These are phyloP conservation scores for Penicillium digitatum DNA, from an alignment of 2,329 filamentous ascomycete genomes.

Conservation along the genomic window DNA sequence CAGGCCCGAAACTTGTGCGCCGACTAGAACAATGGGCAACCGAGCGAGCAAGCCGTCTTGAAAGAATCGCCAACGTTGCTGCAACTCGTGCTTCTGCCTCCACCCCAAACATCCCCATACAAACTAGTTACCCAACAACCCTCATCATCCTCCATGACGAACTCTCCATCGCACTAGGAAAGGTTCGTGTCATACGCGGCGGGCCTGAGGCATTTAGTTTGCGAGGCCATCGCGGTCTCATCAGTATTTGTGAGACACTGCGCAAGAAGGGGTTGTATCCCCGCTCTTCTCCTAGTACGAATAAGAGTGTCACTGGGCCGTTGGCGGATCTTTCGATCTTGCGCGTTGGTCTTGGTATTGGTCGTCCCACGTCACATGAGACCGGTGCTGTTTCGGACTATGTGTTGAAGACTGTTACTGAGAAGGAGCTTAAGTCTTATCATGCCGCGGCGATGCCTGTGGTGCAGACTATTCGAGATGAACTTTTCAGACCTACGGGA, in stretches of 20 bases:
- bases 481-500: conserved; percentile 34
- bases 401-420: conserved; percentile 67
- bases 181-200: conserved; percentile 62
- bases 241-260: conserved; percentile 59
- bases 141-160: conserved; percentile 88
- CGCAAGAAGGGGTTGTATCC: conserved; percentile 39
- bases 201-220: conserved; percentile 52
- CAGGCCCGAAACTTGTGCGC: conserved; percentile 64
- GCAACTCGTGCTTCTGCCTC: not conserved
- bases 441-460: conserved; percentile 48
- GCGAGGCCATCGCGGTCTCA: conserved; percentile 71
- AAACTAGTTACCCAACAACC: conserved; percentile 23
- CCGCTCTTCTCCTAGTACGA: conserved; percentile 33
- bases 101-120: not conserved
- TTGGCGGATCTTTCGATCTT: conserved; percentile 40
- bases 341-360: conserved; percentile 79
- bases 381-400: conserved; percentile 66
- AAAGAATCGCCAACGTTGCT: not conserved
- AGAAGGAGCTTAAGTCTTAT: conserved; percentile 50
- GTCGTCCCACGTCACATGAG: conserved; percentile 67
- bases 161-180: conserved; percentile 67
- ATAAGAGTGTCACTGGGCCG: not conserved
- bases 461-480: conserved; percentile 51
- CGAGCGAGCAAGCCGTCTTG: conserved; percentile 5
- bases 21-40: conserved; percentile 54